A percentile compares a stretch with the other conserved stretches of the same genome.
Conservation (phyloP, 345 rosid species). For the Ceriops zippeliana region DNA sequence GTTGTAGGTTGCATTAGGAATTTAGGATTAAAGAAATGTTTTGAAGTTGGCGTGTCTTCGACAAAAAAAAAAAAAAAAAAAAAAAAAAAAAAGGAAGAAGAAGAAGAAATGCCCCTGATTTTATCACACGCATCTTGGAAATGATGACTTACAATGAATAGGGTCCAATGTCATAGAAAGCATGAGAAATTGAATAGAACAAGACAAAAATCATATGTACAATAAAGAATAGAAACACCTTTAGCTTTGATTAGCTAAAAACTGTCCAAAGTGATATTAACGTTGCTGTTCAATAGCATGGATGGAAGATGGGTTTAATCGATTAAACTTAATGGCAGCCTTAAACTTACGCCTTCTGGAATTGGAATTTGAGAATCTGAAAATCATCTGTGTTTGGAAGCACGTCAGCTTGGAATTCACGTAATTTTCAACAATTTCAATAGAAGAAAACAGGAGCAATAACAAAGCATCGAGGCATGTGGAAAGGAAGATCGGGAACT, state of each 20-base stretch:
- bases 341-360: neutral
- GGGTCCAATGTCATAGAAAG: conserved; percentile 2
- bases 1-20: conserved; percentile 43
- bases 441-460: too few relatives aligned
- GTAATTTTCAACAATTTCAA: too few relatives aligned
- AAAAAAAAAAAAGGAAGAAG: too few relatives aligned
- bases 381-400: too few relatives aligned
- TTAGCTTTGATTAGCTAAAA: neutral
- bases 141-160: conserved; percentile 29
- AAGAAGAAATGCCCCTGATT: conserved; percentile 37
- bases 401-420: too few relatives aligned
- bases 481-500: too few relatives aligned
- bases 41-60: conserved; percentile 32
- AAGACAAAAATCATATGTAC: too few relatives aligned
- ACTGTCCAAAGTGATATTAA: conserved; percentile 1
- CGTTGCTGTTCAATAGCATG: neutral
- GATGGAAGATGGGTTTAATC: neutral
- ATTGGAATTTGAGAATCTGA: too few relatives aligned
- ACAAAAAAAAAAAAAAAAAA: conserved; percentile 13
- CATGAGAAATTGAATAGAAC: neutral
- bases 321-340: neutral
- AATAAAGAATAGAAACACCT: neutral
- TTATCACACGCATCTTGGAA: conserved; percentile 41
- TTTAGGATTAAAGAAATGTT: conserved; percentile 35
- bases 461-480: too few relatives aligned